Percentiles rank a stretch among this genome's conserved stretches.
Conservation (phyloP, 2,329 filamentous ascomycete species). For the Delphinella strobiligena region DNA sequence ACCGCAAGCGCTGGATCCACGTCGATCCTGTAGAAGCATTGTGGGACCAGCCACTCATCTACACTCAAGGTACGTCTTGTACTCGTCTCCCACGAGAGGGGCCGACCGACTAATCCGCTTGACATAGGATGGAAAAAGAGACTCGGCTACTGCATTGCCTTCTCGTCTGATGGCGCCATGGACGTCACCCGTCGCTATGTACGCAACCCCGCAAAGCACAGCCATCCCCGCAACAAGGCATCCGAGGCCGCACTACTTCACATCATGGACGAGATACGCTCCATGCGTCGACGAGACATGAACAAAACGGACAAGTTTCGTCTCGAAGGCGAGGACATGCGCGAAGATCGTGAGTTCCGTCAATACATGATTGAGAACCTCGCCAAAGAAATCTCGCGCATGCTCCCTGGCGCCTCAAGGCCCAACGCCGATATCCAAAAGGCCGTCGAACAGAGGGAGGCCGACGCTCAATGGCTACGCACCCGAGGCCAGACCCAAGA, state of each 20-base stretch:
- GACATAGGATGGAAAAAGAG: constrained; percentile 89
- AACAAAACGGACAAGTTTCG: constrained; percentile 74
- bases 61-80: constrained; percentile 58
- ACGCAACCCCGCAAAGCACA: constrained; percentile 57
- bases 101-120: too few relatives aligned
- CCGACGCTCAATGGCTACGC: constrained; percentile 16
- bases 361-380: constrained; percentile 63
- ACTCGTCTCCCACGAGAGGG: constrained; percentile 1
- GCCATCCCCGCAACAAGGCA: constrained; percentile 63
- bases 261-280: constrained; percentile 84
- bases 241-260: constrained; percentile 84
- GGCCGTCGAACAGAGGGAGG: constrained; percentile 32
- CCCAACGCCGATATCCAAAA: constrained; percentile 35
- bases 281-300: constrained; percentile 71
- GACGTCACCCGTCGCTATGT: constrained; percentile 58
- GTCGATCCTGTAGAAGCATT: constrained; percentile 89
- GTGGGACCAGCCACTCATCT: constrained; percentile 88
- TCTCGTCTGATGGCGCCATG: constrained; percentile 73
- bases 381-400: constrained; percentile 57
- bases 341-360: constrained; percentile 63
- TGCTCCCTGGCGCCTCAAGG: constrained; percentile 41
- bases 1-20: constrained; percentile 90
- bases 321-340: constrained; percentile 67
- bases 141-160: constrained; percentile 93
- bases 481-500: constrained; percentile 11